Evolutionary conservation across 352 stramenopile genomes (phyloP).

Genomic region (Aphanomyces invadans): DNA sequence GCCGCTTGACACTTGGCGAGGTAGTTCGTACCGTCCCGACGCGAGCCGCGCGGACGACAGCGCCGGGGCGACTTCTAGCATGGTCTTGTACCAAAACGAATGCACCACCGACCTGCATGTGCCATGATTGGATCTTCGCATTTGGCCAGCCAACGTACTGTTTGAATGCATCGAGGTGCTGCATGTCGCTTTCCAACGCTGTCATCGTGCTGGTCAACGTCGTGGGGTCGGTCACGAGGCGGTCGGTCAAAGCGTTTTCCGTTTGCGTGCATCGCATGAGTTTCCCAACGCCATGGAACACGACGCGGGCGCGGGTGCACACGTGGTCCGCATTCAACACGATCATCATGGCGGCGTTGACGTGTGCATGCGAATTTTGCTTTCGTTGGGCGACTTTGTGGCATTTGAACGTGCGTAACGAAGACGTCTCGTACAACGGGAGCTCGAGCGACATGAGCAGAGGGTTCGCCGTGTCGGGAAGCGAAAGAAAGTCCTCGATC

Average conservation of each 20-base stretch:
- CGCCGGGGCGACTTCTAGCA: slow-evolving; percentile 18
- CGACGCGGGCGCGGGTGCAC: slow-evolving; percentile 27
- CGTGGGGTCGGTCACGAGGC: slow-evolving; percentile 23
- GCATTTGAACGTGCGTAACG: slow-evolving; percentile 26
- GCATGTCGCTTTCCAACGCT: slow-evolving; percentile 25
- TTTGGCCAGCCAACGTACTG: slow-evolving; percentile 27
- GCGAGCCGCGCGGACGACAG: slow-evolving; percentile 23
- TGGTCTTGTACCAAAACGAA: slow-evolving; percentile 32
- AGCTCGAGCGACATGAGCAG: slow-evolving; percentile 33
- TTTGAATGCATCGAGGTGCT: slow-evolving; percentile 1
- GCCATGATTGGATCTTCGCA: neutral
- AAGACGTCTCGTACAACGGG: slow-evolving; percentile 5
- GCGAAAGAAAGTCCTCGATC: slow-evolving; percentile 29
- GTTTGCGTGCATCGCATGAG: slow-evolving; percentile 27
- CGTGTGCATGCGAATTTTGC: slow-evolving; percentile 48
- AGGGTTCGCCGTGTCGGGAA: slow-evolving; percentile 24
- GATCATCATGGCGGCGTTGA: slow-evolving; percentile 43
- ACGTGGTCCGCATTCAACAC: slow-evolving; percentile 21
- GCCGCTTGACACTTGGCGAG: slow-evolving; percentile 27
- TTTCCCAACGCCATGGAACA: slow-evolving; percentile 37
- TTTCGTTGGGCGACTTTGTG: slow-evolving; percentile 47
- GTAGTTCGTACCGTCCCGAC: slow-evolving; percentile 24
- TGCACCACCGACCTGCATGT: slow-evolving; percentile 31
- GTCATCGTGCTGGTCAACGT: slow-evolving; percentile 19
- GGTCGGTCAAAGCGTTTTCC: slow-evolving; percentile 27